These are phyloP conservation scores for Termitomyces sp. DNA, from an alignment of 768 basidiomycete genomes.

Conservation along the genomic window DNA sequence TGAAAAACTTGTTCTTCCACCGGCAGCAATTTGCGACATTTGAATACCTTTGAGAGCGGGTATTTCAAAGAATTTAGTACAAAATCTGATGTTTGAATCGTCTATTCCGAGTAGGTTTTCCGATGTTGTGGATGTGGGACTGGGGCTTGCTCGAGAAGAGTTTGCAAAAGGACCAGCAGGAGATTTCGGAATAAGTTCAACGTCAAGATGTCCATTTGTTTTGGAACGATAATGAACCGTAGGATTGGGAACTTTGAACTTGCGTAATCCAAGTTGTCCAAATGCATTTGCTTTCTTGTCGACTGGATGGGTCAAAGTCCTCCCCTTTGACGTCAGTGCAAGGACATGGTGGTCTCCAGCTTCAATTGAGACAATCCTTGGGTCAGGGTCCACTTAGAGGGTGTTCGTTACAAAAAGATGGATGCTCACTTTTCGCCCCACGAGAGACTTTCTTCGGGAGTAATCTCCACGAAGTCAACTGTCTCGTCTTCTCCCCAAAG, in stretches of 20 bases:
- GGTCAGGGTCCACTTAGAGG: background rate
- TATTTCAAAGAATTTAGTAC: constrained; percentile 68
- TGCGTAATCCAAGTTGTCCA: constrained; percentile 80
- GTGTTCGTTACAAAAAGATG: background rate
- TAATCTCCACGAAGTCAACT: constrained; percentile 57
- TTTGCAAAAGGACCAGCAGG: constrained; percentile 44
- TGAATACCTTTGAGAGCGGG: constrained; percentile 61
- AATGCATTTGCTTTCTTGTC: constrained; percentile 69
- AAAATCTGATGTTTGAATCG: constrained; percentile 52
- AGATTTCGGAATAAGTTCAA: constrained; percentile 55
- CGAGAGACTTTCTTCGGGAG: constrained; percentile 45
- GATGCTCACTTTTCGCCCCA: constrained; percentile 61
- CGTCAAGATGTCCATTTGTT: constrained; percentile 28
- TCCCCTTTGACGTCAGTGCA: constrained; percentile 67
- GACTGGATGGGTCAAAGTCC: constrained; percentile 74
- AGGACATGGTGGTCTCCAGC: constrained; percentile 69
- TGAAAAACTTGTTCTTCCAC: constrained; percentile 66
- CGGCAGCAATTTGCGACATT: constrained; percentile 67
- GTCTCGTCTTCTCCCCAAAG: constrained; percentile 46
- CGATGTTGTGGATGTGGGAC: constrained; percentile 21
- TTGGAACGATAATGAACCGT: constrained; percentile 17
- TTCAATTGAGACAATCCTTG: constrained; percentile 67
- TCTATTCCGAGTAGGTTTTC: constrained; percentile 26
- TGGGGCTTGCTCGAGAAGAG: constrained; percentile 32
- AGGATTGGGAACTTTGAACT: constrained; percentile 44